These are phyloP conservation scores for Arabidopsis suecica DNA, from an alignment of 345 rosid species.

Conservation along the genomic window DNA sequence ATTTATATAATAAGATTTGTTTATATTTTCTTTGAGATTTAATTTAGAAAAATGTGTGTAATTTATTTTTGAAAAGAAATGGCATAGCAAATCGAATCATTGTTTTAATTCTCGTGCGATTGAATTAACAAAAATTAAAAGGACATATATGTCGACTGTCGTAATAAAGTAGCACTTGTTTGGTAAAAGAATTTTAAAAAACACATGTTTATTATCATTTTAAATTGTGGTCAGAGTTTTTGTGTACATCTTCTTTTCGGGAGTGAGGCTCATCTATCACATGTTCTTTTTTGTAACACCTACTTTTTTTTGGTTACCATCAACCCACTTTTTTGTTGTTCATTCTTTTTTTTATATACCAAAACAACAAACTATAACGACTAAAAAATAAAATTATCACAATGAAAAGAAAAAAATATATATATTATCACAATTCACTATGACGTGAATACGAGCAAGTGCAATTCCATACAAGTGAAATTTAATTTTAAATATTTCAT, in stretches of 20 bases:
- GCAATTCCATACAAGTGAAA: not conserved
- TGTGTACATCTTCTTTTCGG: not conserved
- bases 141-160: slow-evolving; percentile 7
- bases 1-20: no score
- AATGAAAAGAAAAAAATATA: not conserved
- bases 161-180: not conserved
- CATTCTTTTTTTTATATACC: not conserved
- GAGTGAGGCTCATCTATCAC: slow-evolving; percentile 7
- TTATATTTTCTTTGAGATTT: no score
- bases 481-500: no score
- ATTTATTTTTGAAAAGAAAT: not conserved
- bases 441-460: not conserved
- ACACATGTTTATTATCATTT: not conserved
- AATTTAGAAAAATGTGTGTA: not conserved
- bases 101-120: not conserved
- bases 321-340: not conserved
- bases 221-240: slow-evolving; percentile 14
- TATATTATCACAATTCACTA: no score
- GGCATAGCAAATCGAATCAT: not conserved
- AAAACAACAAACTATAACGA: not conserved
- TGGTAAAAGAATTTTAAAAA: not conserved
- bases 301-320: slow-evolving; percentile 14
- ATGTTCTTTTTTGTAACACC: slow-evolving; percentile 23
- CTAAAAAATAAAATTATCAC: not conserved
- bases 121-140: not conserved